Percentiles rank a stretch among this genome's conserved stretches.
These are phyloP conservation scores for Lactifluus hygrophoroides DNA, from an alignment of 768 basidiomycete species.

Conservation along the genomic window DNA sequence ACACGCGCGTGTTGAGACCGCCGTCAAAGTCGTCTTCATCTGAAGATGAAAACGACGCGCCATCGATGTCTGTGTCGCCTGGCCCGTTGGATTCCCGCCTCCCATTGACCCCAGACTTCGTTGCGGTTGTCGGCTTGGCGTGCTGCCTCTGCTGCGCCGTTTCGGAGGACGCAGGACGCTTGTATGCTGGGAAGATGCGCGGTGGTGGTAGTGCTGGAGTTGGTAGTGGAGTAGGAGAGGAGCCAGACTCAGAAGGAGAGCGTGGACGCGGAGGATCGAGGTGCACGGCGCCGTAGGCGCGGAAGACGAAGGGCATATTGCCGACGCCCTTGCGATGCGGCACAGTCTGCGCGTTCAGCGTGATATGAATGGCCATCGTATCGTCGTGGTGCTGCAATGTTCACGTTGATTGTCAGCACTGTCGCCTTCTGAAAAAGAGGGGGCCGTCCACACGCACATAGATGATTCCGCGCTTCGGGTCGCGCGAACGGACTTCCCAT, in stretches of 20 bases:
- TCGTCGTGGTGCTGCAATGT: constrained; percentile 45
- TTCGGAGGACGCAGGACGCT: background rate
- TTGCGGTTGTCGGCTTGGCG: background rate
- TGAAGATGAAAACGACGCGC: constrained; percentile 7
- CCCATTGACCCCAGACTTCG: background rate
- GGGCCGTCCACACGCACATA: constrained; percentile 42
- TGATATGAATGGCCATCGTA: constrained; percentile 51
- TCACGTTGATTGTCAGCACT: background rate
- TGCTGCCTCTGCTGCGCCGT: background rate
- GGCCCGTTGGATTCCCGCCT: background rate
- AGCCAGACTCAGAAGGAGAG: background rate
- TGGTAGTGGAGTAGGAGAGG: background rate
- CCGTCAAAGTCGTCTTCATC: constrained; percentile 17
- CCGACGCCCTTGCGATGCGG: constrained; percentile 47
- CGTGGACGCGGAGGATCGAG: constrained; percentile 7
- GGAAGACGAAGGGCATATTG: constrained; percentile 55
- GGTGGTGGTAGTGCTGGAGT: background rate
- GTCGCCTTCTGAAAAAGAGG: background rate
- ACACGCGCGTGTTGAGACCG: constrained; percentile 22
- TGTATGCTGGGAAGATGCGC: constrained; percentile 15
- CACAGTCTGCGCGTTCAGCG: constrained; percentile 45
- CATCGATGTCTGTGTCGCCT: constrained; percentile 13
- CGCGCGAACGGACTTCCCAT: constrained; percentile 39
- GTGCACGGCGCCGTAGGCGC: constrained; percentile 29
- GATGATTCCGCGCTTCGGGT: constrained; percentile 41